A percentile compares a stretch with the other conserved stretches of the same genome.
Conservation (phyloP, 352 stramenopile genomes). For the Phytopythium helicoides region DNA sequence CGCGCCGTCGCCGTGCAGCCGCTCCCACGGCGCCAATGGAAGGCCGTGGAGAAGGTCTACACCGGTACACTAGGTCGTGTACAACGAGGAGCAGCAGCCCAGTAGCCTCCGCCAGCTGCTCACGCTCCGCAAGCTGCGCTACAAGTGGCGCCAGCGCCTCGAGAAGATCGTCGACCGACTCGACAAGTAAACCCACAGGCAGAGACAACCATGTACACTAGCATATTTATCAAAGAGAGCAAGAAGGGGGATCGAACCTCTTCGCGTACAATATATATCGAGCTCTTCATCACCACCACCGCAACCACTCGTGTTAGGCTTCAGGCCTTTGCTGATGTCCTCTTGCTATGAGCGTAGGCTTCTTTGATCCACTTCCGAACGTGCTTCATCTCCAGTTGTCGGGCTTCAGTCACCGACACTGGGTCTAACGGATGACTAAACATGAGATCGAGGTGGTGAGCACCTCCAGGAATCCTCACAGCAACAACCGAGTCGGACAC, state of each 20-base stretch:
- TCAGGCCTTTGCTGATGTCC: slow-evolving; percentile 2
- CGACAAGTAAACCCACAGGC: slow-evolving; percentile 20
- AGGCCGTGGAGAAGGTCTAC: slow-evolving; percentile 46
- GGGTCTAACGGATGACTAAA: slow-evolving; percentile 71
- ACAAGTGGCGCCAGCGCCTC: slow-evolving; percentile 45
- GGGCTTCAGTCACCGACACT: slow-evolving; percentile 25
- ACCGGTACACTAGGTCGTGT: slow-evolving; percentile 66
- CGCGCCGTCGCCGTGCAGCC: slow-evolving; percentile 30
- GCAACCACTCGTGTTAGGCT: slow-evolving; percentile 8
- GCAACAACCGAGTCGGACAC: slow-evolving; percentile 49
- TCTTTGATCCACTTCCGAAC: slow-evolving; percentile 55
- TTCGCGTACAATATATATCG: not conserved
- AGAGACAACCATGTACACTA: not conserved
- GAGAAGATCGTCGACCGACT: slow-evolving; percentile 63
- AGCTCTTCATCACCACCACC: not conserved
- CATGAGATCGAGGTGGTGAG: slow-evolving; percentile 84
- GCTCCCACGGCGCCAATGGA: slow-evolving; percentile 19
- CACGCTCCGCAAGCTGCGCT: slow-evolving; percentile 27
- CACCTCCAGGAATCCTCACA: slow-evolving; percentile 43
- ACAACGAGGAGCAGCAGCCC: slow-evolving; percentile 56
- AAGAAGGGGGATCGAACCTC: slow-evolving; percentile 3
- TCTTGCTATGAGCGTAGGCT: slow-evolving; percentile 15
- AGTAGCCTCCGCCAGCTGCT: slow-evolving; percentile 45
- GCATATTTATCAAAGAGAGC: slow-evolving; percentile 6
- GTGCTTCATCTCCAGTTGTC: slow-evolving; percentile 43